A percentile compares a stretch with the other conserved stretches of the same genome.
These are phyloP conservation scores for Chenopodium suecicum DNA, from an alignment of 148 eudicot species.

Conservation along the genomic window DNA sequence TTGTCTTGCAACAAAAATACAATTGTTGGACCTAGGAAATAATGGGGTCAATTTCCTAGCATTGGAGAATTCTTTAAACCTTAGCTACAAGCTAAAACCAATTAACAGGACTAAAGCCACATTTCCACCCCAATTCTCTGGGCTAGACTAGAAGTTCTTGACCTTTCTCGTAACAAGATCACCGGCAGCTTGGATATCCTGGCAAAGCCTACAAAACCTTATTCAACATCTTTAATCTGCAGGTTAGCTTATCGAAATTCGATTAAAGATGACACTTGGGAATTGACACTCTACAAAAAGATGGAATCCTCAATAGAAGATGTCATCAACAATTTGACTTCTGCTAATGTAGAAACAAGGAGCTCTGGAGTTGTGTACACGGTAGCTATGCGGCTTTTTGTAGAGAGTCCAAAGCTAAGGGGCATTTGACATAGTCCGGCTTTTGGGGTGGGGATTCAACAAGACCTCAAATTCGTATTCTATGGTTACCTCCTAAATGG, in stretches of 20 bases:
- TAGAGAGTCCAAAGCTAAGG: slow-evolving; percentile 30
- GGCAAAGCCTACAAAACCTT: slow-evolving; percentile 67
- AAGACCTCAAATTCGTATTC: slow-evolving; percentile 63
- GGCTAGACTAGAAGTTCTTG: slow-evolving; percentile 69
- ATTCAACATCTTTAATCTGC: slow-evolving; percentile 63
- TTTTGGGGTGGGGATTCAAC: slow-evolving; percentile 88
- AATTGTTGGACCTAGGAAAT: slow-evolving; percentile 71
- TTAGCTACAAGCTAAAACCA: slow-evolving; percentile 54
- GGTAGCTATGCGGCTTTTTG: slow-evolving; percentile 40
- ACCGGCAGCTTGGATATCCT: slow-evolving; percentile 56
- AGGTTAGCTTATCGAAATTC: slow-evolving; percentile 29
- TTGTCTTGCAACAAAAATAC: slow-evolving; percentile 59
- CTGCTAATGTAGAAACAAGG: slow-evolving; percentile 88
- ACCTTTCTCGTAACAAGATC: slow-evolving; percentile 77
- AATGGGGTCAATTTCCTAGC: slow-evolving; percentile 72
- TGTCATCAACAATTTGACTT: slow-evolving; percentile 51
- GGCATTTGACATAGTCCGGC: slow-evolving; percentile 81
- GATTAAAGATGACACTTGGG: slow-evolving; percentile 58
- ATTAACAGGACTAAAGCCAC: slow-evolving; percentile 58
- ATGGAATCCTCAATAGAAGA: slow-evolving; percentile 82
- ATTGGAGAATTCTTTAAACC: slow-evolving; percentile 80
- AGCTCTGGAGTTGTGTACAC: slow-evolving; percentile 96
- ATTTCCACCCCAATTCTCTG: slow-evolving; percentile 50
- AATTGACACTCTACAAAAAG: slow-evolving; percentile 82
- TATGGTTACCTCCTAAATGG: slow-evolving; percentile 87